Evolutionary conservation across 2,329 filamentous ascomycete species (phyloP).

Genomic region (Diplocarpon mali): DNA sequence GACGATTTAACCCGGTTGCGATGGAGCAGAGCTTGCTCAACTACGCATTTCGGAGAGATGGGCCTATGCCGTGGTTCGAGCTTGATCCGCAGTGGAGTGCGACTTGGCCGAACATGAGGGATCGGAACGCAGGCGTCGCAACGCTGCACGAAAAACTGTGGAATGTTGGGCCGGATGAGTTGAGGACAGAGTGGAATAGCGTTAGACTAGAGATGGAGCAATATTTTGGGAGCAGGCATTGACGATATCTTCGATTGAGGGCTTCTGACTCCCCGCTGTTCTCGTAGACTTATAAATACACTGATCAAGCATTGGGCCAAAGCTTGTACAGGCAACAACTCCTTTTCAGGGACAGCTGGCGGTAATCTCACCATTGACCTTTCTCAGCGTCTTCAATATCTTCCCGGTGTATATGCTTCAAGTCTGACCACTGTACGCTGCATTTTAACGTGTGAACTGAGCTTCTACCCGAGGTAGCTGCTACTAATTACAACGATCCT

Average conservation of each 20-base stretch:
- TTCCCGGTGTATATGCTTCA: too few relatives aligned
- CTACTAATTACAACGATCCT: too few relatives aligned
- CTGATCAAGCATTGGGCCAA: too few relatives aligned
- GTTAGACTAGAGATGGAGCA: conserved; percentile 7
- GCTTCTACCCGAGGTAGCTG: too few relatives aligned
- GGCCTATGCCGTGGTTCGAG: conserved; percentile 33
- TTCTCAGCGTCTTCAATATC: too few relatives aligned
- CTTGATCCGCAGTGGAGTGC: conserved; percentile 31
- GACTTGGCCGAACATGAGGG: conserved; percentile 28
- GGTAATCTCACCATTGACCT: too few relatives aligned
- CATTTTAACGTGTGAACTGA: too few relatives aligned
- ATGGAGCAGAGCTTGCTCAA: conserved; percentile 35
- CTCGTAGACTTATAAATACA: too few relatives aligned
- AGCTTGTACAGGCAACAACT: too few relatives aligned
- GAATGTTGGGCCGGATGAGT: conserved; percentile 20
- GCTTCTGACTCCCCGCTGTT: too few relatives aligned
- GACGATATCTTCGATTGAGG: neutral
- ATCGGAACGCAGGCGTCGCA: conserved; percentile 26
- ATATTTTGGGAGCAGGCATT: neutral
- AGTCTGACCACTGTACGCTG: too few relatives aligned
- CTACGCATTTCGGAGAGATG: conserved; percentile 31
- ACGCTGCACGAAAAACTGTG: conserved; percentile 31
- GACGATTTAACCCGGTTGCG: conserved; percentile 29
- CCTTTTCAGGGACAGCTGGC: too few relatives aligned
- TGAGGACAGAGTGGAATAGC: conserved; percentile 7